Evolutionary conservation across 2,329 filamentous ascomycete genomes (phyloP).

Genomic region (Trichoderma hamatum): DNA sequence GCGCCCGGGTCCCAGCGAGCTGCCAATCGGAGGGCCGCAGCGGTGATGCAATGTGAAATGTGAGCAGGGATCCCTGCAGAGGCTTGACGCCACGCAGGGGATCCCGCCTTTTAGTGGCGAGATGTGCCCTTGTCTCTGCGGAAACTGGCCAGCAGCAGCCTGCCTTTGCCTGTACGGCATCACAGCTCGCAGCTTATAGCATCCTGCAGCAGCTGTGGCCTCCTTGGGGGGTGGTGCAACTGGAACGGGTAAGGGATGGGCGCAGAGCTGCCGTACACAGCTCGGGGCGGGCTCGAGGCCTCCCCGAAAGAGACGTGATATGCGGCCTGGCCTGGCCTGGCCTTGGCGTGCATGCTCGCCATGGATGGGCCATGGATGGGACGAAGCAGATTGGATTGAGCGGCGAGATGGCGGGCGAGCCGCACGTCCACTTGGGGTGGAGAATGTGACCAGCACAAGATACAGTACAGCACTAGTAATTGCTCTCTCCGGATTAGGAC

Average conservation of each 20-base stretch:
- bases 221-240: background rate
- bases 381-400: slow-evolving; percentile 10
- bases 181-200: background rate
- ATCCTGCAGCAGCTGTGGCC: background rate
- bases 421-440: slow-evolving; percentile 8
- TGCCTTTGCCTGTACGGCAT: background rate
- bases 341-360: background rate
- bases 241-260: background rate
- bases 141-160: background rate
- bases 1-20: slow-evolving; percentile 13
- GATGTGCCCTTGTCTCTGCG: background rate
- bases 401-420: slow-evolving; percentile 13
- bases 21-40: slow-evolving; percentile 24
- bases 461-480: background rate
- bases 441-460: slow-evolving; percentile 11
- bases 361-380: background rate
- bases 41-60: slow-evolving; percentile 25
- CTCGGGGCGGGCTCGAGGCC: background rate
- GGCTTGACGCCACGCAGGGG: slow-evolving; percentile 25
- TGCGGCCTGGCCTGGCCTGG: background rate
- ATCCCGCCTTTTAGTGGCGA: slow-evolving; percentile 25
- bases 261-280: background rate
- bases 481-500: background rate
- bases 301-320: background rate
- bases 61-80: slow-evolving; percentile 22